These are phyloP conservation scores for Pseudogymnoascus sp. DNA, from an alignment of 2,329 filamentous ascomycete species.

Conservation along the genomic window DNA sequence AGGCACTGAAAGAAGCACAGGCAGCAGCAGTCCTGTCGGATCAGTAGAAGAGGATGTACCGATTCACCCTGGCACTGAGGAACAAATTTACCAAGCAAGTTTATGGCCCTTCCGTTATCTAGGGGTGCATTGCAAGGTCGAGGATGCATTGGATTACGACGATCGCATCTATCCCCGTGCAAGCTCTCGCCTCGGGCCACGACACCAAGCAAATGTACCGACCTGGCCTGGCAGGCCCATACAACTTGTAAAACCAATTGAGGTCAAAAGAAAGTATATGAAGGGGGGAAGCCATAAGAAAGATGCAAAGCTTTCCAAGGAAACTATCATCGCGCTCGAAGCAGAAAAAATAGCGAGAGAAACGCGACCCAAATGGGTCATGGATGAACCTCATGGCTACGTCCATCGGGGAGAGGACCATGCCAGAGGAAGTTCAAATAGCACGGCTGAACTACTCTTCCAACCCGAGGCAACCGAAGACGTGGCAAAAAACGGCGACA, in stretches of 20 bases:
- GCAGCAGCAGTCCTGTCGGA: conserved; percentile 53
- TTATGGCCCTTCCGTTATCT: conserved; percentile 96
- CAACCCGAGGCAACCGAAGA: conserved; percentile 54
- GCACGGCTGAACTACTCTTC: conserved; percentile 70
- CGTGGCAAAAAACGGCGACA: conserved; percentile 30
- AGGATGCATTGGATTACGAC: conserved; percentile 93
- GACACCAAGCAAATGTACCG: conserved; percentile 79
- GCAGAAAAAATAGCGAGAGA: conserved; percentile 71
- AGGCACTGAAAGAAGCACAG: conserved; percentile 45
- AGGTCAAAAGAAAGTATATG: conserved; percentile 69
- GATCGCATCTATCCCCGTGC: conserved; percentile 95
- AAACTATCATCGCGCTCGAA: conserved; percentile 69
- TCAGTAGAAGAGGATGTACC: conserved; percentile 45
- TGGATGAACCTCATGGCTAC: conserved; percentile 85
- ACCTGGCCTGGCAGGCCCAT: conserved; percentile 82
- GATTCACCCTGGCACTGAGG: conserved; percentile 58
- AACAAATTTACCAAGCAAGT: conserved; percentile 86
- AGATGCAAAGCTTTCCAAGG: conserved; percentile 69
- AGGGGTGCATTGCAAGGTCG: conserved; percentile 88
- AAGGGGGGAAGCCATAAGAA: conserved; percentile 59
- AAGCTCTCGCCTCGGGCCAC: conserved; percentile 81
- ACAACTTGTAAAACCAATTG: conserved; percentile 80
- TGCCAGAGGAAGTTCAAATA: conserved; percentile 59
- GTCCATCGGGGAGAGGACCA: conserved; percentile 72
- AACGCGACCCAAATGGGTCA: conserved; percentile 82